Percentiles rank a stretch among this genome's conserved stretches.
Conservation (phyloP, 2,329 filamentous ascomycete species). For the Thelonectria blattea region DNA sequence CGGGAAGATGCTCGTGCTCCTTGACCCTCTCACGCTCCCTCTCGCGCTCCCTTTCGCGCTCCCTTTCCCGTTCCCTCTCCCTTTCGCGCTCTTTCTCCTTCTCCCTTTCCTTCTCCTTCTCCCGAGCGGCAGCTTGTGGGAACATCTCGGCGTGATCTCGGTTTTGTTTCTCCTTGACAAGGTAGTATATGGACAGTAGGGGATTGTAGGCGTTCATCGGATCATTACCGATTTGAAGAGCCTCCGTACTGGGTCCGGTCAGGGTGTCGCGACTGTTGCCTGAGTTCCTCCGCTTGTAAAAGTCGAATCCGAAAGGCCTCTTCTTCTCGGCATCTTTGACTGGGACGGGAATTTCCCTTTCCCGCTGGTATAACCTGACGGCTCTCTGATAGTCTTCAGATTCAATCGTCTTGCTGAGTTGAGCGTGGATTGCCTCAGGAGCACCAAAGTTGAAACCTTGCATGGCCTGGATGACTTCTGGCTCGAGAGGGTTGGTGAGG, state of each 20-base stretch:
- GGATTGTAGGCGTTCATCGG: constrained; percentile 94
- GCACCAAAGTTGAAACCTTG: constrained; percentile 97
- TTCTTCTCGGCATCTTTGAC: constrained; percentile 77
- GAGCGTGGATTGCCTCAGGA: constrained; percentile 79
- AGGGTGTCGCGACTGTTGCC: constrained; percentile 88
- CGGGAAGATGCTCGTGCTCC: constrained; percentile 64
- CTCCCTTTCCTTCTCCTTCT: constrained; percentile 40
- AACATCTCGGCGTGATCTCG: constrained; percentile 62
- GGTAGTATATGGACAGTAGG: constrained; percentile 90
- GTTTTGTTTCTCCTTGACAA: constrained; percentile 94
- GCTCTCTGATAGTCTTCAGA: constrained; percentile 94
- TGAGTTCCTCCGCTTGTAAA: constrained; percentile 94
- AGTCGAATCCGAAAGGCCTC: constrained; percentile 88
- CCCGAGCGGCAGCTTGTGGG: constrained; percentile 55
- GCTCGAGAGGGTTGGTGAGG: constrained; percentile 82
- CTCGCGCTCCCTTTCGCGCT: constrained; percentile 47
- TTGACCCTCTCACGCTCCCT: constrained; percentile 40
- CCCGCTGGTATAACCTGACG: constrained; percentile 72
- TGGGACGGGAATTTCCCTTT: constrained; percentile 64
- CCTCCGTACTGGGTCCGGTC: constrained; percentile 82
- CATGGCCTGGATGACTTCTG: constrained; percentile 88
- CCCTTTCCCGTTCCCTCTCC: constrained; percentile 37
- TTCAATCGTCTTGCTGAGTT: constrained; percentile 85
- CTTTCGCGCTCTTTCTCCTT: constrained; percentile 32
- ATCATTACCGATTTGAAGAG: constrained; percentile 80